Base-by-base conservation (phyloP, 208 protist species). In the Balamuthia mandrillaris region DNA sequence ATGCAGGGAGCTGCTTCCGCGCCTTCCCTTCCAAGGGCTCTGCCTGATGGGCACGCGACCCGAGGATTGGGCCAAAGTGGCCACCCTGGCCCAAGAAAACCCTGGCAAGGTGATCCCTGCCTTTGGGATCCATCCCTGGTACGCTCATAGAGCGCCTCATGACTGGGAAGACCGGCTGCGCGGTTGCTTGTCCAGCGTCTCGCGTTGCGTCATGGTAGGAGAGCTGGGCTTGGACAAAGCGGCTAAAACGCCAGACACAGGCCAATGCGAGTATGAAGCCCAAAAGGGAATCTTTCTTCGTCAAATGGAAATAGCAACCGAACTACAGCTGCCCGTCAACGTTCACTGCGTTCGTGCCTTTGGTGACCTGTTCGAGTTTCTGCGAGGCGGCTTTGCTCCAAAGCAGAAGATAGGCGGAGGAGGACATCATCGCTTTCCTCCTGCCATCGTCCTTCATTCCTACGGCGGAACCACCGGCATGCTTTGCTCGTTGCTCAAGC, bases 201-300 rank as follows among this genome's bases (percentile, higher is more conserved):
- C 52, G n/a, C 31, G 7, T 68, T 4, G 3, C 18, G 77, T 56
- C 58, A 83, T 83, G 24, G 77, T 83, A 24, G 58, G 77, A 24
- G 77, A 83, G 77, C 61, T 83, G 42, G 77, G 77, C 6, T 56
- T 83, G 52, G 77, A 83, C 54, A 65, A 68, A n/a, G 77, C 41
- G 9, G 47, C 77, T 0, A 83, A 14, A 5, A 68, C 77, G 9
- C 77, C 77, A 3, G 77, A 83, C 51, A 83, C 77, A 1, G 52
- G 14, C 18, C 51, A 44, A 5, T 42, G 41, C 42, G 77, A 83
- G n/a, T 68, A 54, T 39, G 52, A 83, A 7, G 35, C 51, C 16
- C 77, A 83, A 39, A 31, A 16, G 12, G 16, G 12, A 52, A 33
- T 24, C n/a, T 83, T 83, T 37, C n/a, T 4, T 18, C 29, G 24